Conservation (phyloP, 2,329 filamentous ascomycete species). For the Botrytis tulipae region DNA sequence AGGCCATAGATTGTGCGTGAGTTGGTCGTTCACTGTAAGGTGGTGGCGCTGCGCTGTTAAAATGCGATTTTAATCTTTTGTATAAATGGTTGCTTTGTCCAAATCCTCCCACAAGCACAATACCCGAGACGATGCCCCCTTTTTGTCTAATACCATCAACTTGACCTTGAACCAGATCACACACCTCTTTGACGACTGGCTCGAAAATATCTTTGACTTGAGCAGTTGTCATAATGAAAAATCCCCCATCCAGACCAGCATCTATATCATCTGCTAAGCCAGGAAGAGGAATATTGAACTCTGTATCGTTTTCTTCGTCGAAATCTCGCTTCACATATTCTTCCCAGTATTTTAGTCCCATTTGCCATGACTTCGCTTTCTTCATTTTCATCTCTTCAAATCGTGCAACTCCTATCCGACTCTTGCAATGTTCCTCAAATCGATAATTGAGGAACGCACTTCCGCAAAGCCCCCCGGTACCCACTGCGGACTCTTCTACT, state of each 20-base stretch:
- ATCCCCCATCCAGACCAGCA: constrained; percentile 71
- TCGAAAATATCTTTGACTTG: constrained; percentile 74
- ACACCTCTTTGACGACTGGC: constrained; percentile 69
- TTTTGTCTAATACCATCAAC: constrained; percentile 61
- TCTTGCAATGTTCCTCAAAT: constrained; percentile 74
- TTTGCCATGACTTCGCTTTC: constrained; percentile 77
- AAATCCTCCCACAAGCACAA: constrained; percentile 79
- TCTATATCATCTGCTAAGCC: constrained; percentile 74
- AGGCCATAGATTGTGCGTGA: constrained; percentile 52
- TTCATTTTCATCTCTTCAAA: constrained; percentile 76
- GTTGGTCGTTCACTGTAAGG: constrained; percentile 68
- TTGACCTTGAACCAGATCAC: constrained; percentile 65
- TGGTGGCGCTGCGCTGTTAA: constrained; percentile 51
- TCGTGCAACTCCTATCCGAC: constrained; percentile 61
- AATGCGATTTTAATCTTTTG: constrained; percentile 66
- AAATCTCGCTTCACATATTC: constrained; percentile 85
- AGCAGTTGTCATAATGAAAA: constrained; percentile 67
- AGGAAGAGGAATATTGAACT: constrained; percentile 77
- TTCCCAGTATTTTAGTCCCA: constrained; percentile 76
- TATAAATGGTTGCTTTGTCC: constrained; percentile 78
- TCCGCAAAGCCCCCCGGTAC: constrained; percentile 74
- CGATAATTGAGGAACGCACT: constrained; percentile 78
- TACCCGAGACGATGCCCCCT: constrained; percentile 65
- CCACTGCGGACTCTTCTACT: constrained; percentile 76
- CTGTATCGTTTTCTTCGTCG: constrained; percentile 72